These are phyloP conservation scores for Stemphylium vesicarium DNA, from an alignment of 2,329 filamentous ascomycete genomes.

Conservation along the genomic window DNA sequence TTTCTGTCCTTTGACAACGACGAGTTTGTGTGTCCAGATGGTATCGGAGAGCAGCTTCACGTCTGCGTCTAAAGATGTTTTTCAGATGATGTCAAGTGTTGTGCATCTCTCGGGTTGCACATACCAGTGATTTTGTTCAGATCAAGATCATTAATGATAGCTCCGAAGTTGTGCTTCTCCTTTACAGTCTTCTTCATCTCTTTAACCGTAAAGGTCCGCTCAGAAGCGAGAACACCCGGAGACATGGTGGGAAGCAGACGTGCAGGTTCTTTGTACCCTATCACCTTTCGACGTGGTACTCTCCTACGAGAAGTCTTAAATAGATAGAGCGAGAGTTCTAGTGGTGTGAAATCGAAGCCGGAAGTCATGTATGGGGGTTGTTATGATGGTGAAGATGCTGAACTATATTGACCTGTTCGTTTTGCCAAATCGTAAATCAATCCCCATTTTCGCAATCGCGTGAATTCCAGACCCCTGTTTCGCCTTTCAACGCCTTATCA, in stretches of 20 bases:
- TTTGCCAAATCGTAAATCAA: too few species aligned
- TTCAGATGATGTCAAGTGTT: not conserved
- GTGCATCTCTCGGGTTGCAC: not conserved
- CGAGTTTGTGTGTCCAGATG: slow-evolving; percentile 54
- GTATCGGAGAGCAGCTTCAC: slow-evolving; percentile 40
- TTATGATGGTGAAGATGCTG: too few species aligned
- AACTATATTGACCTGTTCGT: too few species aligned
- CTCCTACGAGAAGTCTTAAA: not conserved
- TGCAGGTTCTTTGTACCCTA: not conserved
- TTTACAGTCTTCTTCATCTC: slow-evolving; percentile 6
- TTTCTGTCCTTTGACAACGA: slow-evolving; percentile 54
- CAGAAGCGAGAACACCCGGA: not conserved
- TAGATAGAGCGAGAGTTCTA: not conserved
- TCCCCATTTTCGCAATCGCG: too few species aligned
- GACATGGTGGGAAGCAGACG: not conserved
- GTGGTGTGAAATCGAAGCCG: not conserved
- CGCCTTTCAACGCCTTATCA: not conserved
- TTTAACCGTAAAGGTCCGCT: slow-evolving; percentile 4
- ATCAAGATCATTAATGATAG: slow-evolving; percentile 46
- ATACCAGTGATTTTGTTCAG: slow-evolving; percentile 43
- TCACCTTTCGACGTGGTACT: not conserved
- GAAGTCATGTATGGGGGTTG: not conserved
- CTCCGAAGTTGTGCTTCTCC: slow-evolving; percentile 21
- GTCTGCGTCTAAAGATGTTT: not conserved
- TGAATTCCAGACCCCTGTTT: too few species aligned